A percentile compares a stretch with the other conserved stretches of the same genome.
Evolutionary conservation across 768 basidiomycete genomes (phyloP).

Genomic region (Russula compacta): DNA sequence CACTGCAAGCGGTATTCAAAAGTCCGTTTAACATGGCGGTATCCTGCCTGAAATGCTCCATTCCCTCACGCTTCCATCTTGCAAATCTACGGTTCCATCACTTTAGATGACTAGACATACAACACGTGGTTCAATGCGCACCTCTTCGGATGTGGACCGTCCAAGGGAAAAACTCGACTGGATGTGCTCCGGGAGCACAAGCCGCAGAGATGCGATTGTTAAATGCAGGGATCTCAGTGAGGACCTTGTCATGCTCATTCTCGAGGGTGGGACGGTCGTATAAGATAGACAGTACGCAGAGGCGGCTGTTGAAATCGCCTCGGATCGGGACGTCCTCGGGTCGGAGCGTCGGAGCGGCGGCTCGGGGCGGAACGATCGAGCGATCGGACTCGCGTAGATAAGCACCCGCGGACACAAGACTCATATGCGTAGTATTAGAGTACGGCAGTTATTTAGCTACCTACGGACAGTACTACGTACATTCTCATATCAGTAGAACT

Average conservation of each 20-base stretch:
- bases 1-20: neutral
- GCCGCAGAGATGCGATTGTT: neutral
- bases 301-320: too few relatives aligned
- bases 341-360: too few relatives aligned
- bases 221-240: neutral
- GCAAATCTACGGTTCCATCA: neutral
- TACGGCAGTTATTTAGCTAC: too few relatives aligned
- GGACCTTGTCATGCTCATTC: neutral
- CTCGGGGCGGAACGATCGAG: too few relatives aligned
- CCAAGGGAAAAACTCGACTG: conserved; percentile 8
- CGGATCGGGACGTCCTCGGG: too few relatives aligned
- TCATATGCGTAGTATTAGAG: too few relatives aligned
- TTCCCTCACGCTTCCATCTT: conserved; percentile 4
- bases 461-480: too few relatives aligned
- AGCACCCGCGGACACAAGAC: too few relatives aligned
- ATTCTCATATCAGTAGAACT: too few relatives aligned
- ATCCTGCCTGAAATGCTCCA: neutral
- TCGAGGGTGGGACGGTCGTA: neutral
- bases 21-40: conserved; percentile 1
- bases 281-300: conserved; percentile 6
- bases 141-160: conserved; percentile 3
- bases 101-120: too few relatives aligned
- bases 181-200: conserved; percentile 1
- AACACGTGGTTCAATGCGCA: neutral
- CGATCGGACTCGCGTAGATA: too few relatives aligned